These are phyloP conservation scores for Plasmodium falciparum DNA, from an alignment of 169 alveolate species.

Conservation along the genomic window DNA sequence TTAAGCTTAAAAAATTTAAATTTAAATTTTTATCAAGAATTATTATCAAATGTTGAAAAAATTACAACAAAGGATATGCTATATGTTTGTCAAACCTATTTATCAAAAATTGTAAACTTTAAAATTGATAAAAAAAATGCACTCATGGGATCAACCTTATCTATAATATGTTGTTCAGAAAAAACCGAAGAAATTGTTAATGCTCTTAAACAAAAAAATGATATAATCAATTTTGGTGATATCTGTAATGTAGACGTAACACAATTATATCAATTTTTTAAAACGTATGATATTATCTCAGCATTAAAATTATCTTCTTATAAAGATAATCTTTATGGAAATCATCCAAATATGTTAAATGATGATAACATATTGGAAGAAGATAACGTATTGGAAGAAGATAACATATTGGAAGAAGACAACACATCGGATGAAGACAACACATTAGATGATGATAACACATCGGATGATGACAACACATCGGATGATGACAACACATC, in stretches of 20 bases:
- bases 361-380: neutral
- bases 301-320: constrained; percentile 4
- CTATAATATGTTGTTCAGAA: constrained; percentile 44
- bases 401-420: neutral
- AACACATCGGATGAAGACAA: neutral
- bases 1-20: constrained; percentile 77
- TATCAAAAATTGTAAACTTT: constrained; percentile 40
- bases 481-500: neutral
- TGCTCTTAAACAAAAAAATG: constrained; percentile 6
- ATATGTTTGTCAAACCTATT: constrained; percentile 17
- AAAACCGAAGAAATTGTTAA: constrained; percentile 23
- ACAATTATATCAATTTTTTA: constrained; percentile 28
- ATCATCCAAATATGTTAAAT: neutral
- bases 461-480: neutral
- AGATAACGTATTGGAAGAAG: neutral
- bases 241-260: constrained; percentile 14
- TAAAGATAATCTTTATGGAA: neutral
- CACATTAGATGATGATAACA: constrained; percentile 4
- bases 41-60: constrained; percentile 20
- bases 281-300: constrained; percentile 14
- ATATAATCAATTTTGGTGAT: constrained; percentile 15
- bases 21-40: constrained; percentile 30
- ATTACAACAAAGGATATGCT: constrained; percentile 24
- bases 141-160: constrained; percentile 49
- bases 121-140: constrained; percentile 31